Percentiles rank a stretch among this genome's conserved stretches.
Evolutionary conservation across 1,284 basidiomycete species (phyloP).

Genomic region (Boletus albobrunnescens): DNA sequence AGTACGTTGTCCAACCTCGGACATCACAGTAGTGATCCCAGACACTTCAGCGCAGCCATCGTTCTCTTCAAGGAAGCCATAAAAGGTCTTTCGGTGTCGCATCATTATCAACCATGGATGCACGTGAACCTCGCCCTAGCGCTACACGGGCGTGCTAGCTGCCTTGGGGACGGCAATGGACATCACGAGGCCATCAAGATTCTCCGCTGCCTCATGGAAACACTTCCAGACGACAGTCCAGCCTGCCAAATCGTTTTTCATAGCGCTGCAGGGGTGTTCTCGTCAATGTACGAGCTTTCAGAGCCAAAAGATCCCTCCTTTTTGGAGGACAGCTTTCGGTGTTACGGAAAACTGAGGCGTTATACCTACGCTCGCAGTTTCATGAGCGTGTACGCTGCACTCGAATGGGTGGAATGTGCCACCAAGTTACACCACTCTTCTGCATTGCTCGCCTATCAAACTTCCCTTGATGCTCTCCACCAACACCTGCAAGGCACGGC

Average conservation of each 20-base stretch:
- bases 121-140: constrained; percentile 5
- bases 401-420: constrained; percentile 18
- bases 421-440: constrained; percentile 18
- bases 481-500: constrained; percentile 19
- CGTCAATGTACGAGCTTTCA: not conserved
- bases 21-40: not conserved
- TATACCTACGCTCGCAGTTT: constrained; percentile 2
- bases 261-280: not conserved
- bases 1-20: constrained; percentile 9
- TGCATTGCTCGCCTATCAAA: constrained; percentile 22
- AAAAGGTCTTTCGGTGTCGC: constrained; percentile 7
- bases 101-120: constrained; percentile 8
- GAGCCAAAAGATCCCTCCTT: not conserved
- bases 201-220: not conserved
- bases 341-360: constrained; percentile 12
- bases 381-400: constrained; percentile 3
- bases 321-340: constrained; percentile 18
- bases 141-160: constrained; percentile 1
- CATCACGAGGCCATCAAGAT: not conserved
- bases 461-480: constrained; percentile 15
- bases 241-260: not conserved
- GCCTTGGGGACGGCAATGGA: not conserved
- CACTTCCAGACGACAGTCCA: constrained; percentile 9
- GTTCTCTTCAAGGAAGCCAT: constrained; percentile 10
- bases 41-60: constrained; percentile 15